Conservation (phyloP, 1,284 basidiomycete species). For the Coniferiporia sulphurascens region DNA sequence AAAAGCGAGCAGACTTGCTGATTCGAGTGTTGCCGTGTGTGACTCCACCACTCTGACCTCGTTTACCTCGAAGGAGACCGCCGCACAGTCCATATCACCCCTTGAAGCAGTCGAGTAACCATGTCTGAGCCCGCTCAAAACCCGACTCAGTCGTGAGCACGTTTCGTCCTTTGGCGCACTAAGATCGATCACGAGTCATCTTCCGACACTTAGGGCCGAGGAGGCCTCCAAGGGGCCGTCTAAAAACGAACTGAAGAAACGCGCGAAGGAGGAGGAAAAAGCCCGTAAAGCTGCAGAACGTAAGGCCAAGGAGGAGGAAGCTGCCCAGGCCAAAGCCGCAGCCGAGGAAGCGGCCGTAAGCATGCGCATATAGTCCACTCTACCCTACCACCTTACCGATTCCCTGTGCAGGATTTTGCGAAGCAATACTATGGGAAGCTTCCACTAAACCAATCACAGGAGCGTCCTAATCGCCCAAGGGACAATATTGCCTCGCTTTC, state of each 20-base stretch:
- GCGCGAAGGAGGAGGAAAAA: slow-evolving; percentile 90
- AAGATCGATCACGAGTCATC: not conserved
- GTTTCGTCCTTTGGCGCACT: not conserved
- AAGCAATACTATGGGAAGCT: slow-evolving; percentile 85
- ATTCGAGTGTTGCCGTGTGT: no score
- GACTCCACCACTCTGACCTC: not conserved
- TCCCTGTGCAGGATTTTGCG: slow-evolving; percentile 66
- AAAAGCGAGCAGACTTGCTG: not conserved
- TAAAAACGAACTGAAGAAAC: slow-evolving; percentile 92
- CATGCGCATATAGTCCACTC: slow-evolving; percentile 2
- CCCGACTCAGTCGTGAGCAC: not conserved
- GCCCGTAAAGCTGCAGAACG: slow-evolving; percentile 86
- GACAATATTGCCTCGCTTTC: slow-evolving; percentile 65
- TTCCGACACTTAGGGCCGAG: not conserved
- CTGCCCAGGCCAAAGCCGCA: slow-evolving; percentile 70
- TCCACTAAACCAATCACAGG: slow-evolving; percentile 90
- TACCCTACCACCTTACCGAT: not conserved
- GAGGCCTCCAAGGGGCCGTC: slow-evolving; percentile 47
- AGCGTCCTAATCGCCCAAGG: slow-evolving; percentile 47
- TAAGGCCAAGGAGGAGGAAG: slow-evolving; percentile 74
- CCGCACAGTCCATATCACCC: not conserved
- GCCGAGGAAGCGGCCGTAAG: slow-evolving; percentile 23
- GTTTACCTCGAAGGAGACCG: not conserved
- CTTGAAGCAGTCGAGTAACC: not conserved
- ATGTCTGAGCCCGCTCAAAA: not conserved